Conservation (phyloP, 257 asterid species). For the Paulownia fortunei region DNA sequence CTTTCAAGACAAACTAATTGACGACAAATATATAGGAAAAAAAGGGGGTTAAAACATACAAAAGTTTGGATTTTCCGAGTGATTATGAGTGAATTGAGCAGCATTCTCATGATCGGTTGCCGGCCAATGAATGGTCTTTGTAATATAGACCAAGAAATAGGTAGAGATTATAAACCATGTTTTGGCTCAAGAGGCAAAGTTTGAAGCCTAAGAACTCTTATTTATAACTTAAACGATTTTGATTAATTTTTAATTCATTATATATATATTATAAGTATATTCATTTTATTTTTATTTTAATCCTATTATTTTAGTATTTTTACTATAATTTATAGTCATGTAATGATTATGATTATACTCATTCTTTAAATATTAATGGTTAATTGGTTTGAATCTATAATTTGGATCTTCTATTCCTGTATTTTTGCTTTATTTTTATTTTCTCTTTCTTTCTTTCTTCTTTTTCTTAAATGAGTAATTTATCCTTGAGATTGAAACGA, state of each 20-base stretch:
- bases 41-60: not conserved
- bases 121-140: conserved; percentile 8
- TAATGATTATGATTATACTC: not conserved
- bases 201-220: too few relatives aligned
- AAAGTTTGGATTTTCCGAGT: not conserved
- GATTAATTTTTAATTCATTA: too few relatives aligned
- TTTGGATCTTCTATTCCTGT: too few relatives aligned
- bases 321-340: too few relatives aligned
- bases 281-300: not conserved
- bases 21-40: not conserved
- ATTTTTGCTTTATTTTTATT: too few relatives aligned
- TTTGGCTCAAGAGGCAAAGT: conserved; percentile 8
- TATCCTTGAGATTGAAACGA: too few relatives aligned
- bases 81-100: not conserved
- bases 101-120: not conserved
- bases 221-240: not conserved
- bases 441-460: too few relatives aligned
- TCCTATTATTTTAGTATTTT: too few relatives aligned
- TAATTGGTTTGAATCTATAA: too few relatives aligned
- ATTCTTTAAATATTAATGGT: too few relatives aligned
- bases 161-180: not conserved
- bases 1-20: conserved; percentile 16
- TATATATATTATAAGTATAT: not conserved
- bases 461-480: too few relatives aligned
- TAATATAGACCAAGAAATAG: conserved; percentile 17